Percentiles rank a stretch among this genome's conserved stretches.
These are phyloP conservation scores for Musa itinerans DNA, from an alignment of 176 grass and related monocot species.

Conservation along the genomic window DNA sequence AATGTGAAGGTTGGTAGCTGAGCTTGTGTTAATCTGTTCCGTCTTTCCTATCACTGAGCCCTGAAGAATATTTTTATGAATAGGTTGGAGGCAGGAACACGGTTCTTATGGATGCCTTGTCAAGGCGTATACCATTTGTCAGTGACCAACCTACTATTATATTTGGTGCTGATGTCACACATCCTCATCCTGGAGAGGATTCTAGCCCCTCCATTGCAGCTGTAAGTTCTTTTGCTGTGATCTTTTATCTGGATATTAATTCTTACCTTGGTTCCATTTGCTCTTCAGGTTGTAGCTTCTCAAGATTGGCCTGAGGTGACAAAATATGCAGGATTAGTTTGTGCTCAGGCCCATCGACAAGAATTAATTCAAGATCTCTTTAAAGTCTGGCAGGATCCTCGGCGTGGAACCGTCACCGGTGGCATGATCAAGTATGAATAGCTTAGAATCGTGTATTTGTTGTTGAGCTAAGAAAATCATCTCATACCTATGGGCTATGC, in stretches of 20 bases:
- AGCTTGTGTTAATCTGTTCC: neutral
- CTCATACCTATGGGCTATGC: neutral
- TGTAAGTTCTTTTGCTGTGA: neutral
- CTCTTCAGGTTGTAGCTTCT: constrained; percentile 54
- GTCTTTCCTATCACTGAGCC: neutral
- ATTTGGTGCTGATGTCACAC: constrained; percentile 70
- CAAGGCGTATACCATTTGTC: constrained; percentile 33
- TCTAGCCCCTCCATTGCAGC: constrained; percentile 42
- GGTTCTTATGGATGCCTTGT: constrained; percentile 29
- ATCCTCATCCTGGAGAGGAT: constrained; percentile 58
- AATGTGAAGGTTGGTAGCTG: constrained; percentile 50
- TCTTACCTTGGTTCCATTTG: neutral
- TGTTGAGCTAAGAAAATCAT: neutral
- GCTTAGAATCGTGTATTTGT: neutral
- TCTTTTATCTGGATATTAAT: no score
- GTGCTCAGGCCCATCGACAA: constrained; percentile 34
- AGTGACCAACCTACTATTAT: constrained; percentile 43
- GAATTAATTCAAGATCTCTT: constrained; percentile 49
- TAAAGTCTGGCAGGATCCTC: constrained; percentile 27
- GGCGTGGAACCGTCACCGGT: constrained; percentile 9
- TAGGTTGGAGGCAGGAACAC: constrained; percentile 69
- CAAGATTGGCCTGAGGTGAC: constrained; percentile 61
- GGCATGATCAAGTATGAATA: constrained; percentile 24
- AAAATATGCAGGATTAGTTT: constrained; percentile 45
- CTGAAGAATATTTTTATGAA: neutral